A percentile compares a stretch with the other conserved stretches of the same genome.
These are phyloP conservation scores for Berberis vulgaris DNA, from an alignment of 164 flowering plant genomes.

Conservation along the genomic window DNA sequence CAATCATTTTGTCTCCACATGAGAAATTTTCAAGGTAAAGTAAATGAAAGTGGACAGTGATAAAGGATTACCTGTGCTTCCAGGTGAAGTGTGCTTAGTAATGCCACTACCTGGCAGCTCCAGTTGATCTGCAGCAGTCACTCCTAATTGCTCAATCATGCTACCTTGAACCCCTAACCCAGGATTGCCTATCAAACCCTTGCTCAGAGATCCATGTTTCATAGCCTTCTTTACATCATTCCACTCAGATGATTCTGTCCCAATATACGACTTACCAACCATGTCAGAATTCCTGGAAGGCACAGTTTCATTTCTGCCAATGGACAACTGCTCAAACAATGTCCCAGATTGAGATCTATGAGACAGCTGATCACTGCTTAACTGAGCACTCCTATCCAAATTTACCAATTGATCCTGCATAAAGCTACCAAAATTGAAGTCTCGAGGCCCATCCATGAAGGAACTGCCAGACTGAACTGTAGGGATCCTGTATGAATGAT, in stretches of 20 bases:
- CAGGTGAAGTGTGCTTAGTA: slow-evolving; percentile 20
- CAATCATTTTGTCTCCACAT: background rate
- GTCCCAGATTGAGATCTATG: slow-evolving; percentile 32
- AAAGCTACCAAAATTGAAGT: slow-evolving; percentile 29
- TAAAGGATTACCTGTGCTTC: slow-evolving; percentile 4
- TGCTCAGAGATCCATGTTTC: slow-evolving; percentile 19
- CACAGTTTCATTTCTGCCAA: slow-evolving; percentile 15
- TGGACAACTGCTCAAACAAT: slow-evolving; percentile 14
- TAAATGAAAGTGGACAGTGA: background rate
- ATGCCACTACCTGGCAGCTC: slow-evolving; percentile 26
- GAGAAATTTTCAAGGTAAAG: background rate
- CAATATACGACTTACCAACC: slow-evolving; percentile 16
- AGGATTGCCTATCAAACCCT: slow-evolving; percentile 3
- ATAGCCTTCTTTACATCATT: slow-evolving; percentile 25
- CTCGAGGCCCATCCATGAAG: slow-evolving; percentile 27
- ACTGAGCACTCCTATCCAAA: slow-evolving; percentile 19
- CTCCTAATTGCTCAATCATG: slow-evolving; percentile 21
- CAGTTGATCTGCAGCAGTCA: slow-evolving; percentile 19
- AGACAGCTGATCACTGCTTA: slow-evolving; percentile 22
- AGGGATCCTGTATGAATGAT: slow-evolving; percentile 19
- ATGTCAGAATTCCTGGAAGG: slow-evolving; percentile 11
- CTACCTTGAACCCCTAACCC: slow-evolving; percentile 22
- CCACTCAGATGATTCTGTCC: slow-evolving; percentile 14
- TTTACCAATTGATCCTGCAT: slow-evolving; percentile 16
- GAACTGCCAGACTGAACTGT: slow-evolving; percentile 18